Evolutionary conservation across 441 rosid genomes (phyloP).

Genomic region (Gossypium schwendimanii): DNA sequence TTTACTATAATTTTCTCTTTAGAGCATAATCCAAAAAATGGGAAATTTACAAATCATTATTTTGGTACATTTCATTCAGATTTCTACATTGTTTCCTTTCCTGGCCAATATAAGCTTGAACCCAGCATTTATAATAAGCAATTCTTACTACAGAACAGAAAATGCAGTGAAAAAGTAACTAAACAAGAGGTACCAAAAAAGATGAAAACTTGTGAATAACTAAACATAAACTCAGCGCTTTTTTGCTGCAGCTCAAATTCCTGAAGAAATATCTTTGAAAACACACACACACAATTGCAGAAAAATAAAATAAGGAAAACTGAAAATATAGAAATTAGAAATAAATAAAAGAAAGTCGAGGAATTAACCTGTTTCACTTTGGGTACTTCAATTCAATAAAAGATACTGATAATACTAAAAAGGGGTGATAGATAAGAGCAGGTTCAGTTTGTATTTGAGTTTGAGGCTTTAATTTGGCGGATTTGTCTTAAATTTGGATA

Average conservation of each 20-base stretch:
- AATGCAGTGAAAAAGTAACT: background rate
- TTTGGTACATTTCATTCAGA: background rate
- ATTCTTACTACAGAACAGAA: background rate
- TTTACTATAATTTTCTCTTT: background rate
- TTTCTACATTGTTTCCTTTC: background rate
- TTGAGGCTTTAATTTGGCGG: background rate
- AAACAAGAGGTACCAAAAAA: background rate
- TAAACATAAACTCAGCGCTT: background rate
- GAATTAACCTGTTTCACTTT: slow-evolving; percentile 1
- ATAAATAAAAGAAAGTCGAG: background rate
- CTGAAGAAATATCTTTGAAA: background rate
- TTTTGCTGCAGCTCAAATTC: background rate
- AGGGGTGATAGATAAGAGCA: background rate
- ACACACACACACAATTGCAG: background rate
- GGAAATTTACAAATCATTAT: background rate
- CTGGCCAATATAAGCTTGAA: background rate
- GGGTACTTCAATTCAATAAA: background rate
- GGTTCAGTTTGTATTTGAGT: background rate
- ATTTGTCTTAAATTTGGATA: background rate
- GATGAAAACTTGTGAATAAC: background rate
- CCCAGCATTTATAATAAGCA: background rate
- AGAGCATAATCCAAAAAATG: background rate
- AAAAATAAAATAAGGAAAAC: background rate
- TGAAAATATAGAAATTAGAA: background rate
- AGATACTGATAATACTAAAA: background rate